Base-by-base conservation (phyloP, 2,329 filamentous ascomycete species). In the Fusarium domesticum region DNA sequence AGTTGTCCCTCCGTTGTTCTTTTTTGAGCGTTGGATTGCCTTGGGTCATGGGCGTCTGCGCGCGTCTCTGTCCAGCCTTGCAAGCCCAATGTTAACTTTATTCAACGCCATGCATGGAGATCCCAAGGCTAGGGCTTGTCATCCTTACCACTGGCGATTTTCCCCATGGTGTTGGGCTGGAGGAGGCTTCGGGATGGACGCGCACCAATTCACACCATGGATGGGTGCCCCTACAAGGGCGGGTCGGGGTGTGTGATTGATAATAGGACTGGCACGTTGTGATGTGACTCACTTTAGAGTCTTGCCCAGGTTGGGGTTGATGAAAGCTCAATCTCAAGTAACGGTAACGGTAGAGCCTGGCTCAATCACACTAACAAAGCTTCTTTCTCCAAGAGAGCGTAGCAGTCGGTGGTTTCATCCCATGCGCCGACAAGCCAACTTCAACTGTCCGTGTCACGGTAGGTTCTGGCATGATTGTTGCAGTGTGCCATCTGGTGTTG, bases 381-480 rank as follows among this genome's bases (percentile, higher is more conserved):
- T 50, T 50, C 45, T 44, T 44, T 23, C 12, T 38, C 44, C 49
- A 52, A 37, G n/a, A n/a, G n/a, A n/a, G n/a, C n/a, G n/a, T n/a
- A n/a, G n/a, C n/a, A n/a, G n/a, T n/a, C n/a, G n/a, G n/a, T n/a
- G n/a, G n/a, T n/a, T n/a, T n/a, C n/a, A n/a, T n/a, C n/a, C n/a
- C n/a, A n/a, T n/a, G n/a, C n/a, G n/a, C n/a, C n/a, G n/a, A n/a
- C n/a, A n/a, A n/a, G n/a, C n/a, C n/a, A n/a, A n/a, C n/a, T n/a
- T n/a, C n/a, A n/a, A n/a, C n/a, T n/a, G n/a, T n/a, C n/a, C n/a
- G n/a, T n/a, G n/a, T n/a, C n/a, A n/a, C n/a, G n/a, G n/a, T n/a
- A n/a, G n/a, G n/a, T n/a, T n/a, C n/a, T n/a, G n/a, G n/a, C n/a
- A n/a, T n/a, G n/a, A n/a, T n/a, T n/a, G n/a, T n/a, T n/a, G n/a